A percentile compares a stretch with the other conserved stretches of the same genome.
These are phyloP conservation scores for Boletus bicolor DNA, from an alignment of 768 basidiomycete genomes.

Conservation along the genomic window DNA sequence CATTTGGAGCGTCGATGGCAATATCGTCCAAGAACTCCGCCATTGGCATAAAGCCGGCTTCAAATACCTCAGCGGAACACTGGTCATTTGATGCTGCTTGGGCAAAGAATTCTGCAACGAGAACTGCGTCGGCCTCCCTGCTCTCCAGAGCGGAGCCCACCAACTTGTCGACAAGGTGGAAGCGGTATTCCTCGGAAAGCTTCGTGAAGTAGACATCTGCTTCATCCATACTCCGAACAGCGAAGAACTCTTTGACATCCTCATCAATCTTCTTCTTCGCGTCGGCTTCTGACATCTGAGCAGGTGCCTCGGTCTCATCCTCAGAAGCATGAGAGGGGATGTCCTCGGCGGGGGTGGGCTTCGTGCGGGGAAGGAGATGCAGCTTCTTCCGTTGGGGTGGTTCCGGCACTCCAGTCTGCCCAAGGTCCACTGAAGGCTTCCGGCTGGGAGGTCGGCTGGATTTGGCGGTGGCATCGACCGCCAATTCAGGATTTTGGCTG, in stretches of 20 bases:
- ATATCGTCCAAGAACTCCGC: slow-evolving; percentile 85
- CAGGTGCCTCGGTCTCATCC: slow-evolving; percentile 44
- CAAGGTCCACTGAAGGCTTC: slow-evolving; percentile 51
- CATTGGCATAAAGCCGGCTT: slow-evolving; percentile 66
- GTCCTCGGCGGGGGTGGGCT: slow-evolving; percentile 49
- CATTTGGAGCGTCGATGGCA: slow-evolving; percentile 87
- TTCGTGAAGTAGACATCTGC: slow-evolving; percentile 82
- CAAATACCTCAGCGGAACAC: slow-evolving; percentile 59
- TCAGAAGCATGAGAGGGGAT: slow-evolving; percentile 45
- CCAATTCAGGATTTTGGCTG: slow-evolving; percentile 56
- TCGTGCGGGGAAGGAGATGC: slow-evolving; percentile 75
- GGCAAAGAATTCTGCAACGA: slow-evolving; percentile 74
- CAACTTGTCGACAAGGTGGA: slow-evolving; percentile 70
- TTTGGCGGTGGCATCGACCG: slow-evolving; percentile 51
- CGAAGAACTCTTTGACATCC: slow-evolving; percentile 85
- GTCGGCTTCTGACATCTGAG: slow-evolving; percentile 60
- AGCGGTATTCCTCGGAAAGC: slow-evolving; percentile 63
- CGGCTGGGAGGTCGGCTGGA: slow-evolving; percentile 49
- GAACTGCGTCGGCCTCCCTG: slow-evolving; percentile 75
- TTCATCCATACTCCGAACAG: slow-evolving; percentile 79
- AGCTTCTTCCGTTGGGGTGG: slow-evolving; percentile 63
- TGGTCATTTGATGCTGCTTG: slow-evolving; percentile 58
- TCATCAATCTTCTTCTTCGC: slow-evolving; percentile 76
- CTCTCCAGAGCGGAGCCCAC: slow-evolving; percentile 71
- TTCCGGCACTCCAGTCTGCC: slow-evolving; percentile 44